Percentiles rank a stretch among this genome's conserved stretches.
phyloP scores from a whole-genome alignment of 1,284 basidiomycete genomes.

The Moesziomyces aphidis region DNA sequence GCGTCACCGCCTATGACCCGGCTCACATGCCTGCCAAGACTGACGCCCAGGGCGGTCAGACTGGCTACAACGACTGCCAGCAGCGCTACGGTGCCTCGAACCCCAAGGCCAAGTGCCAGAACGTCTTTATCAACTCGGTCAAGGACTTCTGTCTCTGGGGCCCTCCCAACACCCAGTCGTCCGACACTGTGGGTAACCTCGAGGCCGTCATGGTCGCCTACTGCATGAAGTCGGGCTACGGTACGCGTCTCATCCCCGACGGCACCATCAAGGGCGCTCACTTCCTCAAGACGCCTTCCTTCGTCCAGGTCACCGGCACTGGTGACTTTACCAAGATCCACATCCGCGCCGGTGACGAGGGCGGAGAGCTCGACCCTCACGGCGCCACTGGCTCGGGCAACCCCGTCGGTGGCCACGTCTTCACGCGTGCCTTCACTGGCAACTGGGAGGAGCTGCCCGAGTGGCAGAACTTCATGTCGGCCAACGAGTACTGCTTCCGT shows the following conservation, averaged over 20 bases:
- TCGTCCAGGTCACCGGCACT: slow-evolving; percentile 77
- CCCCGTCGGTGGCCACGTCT: slow-evolving; percentile 59
- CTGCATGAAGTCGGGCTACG: slow-evolving; percentile 73
- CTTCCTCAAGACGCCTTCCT: slow-evolving; percentile 76
- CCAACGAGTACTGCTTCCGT: slow-evolving; percentile 64
- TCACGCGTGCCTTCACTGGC: slow-evolving; percentile 55
- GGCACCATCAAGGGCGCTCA: slow-evolving; percentile 80
- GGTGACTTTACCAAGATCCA: slow-evolving; percentile 68
- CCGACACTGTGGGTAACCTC: slow-evolving; percentile 51
- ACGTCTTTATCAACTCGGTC: slow-evolving; percentile 64
- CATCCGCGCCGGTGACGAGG: slow-evolving; percentile 61
- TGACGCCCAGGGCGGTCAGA: slow-evolving; percentile 55
- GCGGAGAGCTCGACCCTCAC: slow-evolving; percentile 68
- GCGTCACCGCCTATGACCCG: slow-evolving; percentile 53
- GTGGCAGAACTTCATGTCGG: slow-evolving; percentile 65
- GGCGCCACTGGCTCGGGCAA: slow-evolving; percentile 61
- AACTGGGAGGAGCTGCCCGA: slow-evolving; percentile 63
- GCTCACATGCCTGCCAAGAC: slow-evolving; percentile 60
- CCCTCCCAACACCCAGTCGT: slow-evolving; percentile 36
- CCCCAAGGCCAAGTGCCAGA: slow-evolving; percentile 63
- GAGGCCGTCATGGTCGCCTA: slow-evolving; percentile 78
- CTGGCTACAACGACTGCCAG: slow-evolving; percentile 63
- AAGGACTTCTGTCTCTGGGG: slow-evolving; percentile 66
- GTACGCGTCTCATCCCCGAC: slow-evolving; percentile 79
- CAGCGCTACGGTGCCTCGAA: slow-evolving; percentile 54